These are phyloP conservation scores for Amanita rubescens DNA, from an alignment of 768 basidiomycete species.

Conservation along the genomic window DNA sequence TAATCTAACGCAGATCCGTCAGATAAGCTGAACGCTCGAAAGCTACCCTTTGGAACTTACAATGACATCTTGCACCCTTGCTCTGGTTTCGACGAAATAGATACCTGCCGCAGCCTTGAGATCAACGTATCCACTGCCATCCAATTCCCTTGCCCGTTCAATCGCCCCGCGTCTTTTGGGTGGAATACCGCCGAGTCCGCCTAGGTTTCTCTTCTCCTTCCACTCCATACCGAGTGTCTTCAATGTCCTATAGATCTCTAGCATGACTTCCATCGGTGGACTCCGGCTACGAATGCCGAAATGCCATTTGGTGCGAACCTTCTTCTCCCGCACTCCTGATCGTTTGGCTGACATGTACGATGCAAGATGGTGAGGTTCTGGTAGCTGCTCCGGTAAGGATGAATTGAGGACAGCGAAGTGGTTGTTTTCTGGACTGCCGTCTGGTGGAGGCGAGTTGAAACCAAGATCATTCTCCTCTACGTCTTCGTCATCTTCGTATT, in stretches of 20 bases:
- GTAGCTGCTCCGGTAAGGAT: slow-evolving; percentile 62
- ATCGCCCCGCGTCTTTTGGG: slow-evolving; percentile 31
- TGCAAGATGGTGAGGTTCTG: slow-evolving; percentile 59
- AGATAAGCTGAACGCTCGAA: background rate
- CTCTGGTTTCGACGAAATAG: slow-evolving; percentile 92
- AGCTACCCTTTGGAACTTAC: slow-evolving; percentile 46
- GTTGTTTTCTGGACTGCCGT: slow-evolving; percentile 36
- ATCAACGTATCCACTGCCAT: slow-evolving; percentile 54
- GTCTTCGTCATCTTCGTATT: slow-evolving; percentile 50
- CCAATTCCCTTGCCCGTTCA: slow-evolving; percentile 55
- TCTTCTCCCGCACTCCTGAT: slow-evolving; percentile 46
- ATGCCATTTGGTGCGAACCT: slow-evolving; percentile 89
- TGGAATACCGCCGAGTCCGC: slow-evolving; percentile 56
- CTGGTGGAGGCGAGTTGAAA: slow-evolving; percentile 15
- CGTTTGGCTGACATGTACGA: slow-evolving; percentile 56
- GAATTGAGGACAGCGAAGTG: slow-evolving; percentile 88
- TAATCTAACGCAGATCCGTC: slow-evolving; percentile 43
- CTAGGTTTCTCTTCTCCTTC: slow-evolving; percentile 83
- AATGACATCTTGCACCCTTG: slow-evolving; percentile 85
- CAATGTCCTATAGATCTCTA: slow-evolving; percentile 93
- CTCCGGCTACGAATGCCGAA: slow-evolving; percentile 93
- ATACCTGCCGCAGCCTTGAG: slow-evolving; percentile 66
- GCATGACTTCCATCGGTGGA: slow-evolving; percentile 98
- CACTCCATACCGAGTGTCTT: slow-evolving; percentile 93
- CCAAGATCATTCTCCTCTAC: slow-evolving; percentile 31